These are phyloP conservation scores for Suhomyces wounanorum DNA, from an alignment of 1,139 yeast species.

Conservation along the genomic window DNA sequence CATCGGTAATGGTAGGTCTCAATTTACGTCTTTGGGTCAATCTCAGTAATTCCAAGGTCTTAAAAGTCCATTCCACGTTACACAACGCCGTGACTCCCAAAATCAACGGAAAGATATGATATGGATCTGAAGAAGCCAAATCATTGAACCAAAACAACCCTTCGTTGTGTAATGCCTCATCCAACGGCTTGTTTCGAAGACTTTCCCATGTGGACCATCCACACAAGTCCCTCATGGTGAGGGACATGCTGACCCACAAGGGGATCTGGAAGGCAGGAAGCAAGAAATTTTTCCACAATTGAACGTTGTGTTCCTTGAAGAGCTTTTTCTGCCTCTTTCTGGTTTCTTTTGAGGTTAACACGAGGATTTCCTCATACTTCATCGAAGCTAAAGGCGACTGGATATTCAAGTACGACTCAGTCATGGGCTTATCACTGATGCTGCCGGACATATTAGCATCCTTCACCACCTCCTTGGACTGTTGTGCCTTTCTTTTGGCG, in stretches of 20 bases:
- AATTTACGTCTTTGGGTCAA: slow-evolving; percentile 34
- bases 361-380: slow-evolving; percentile 73
- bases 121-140: slow-evolving; percentile 62
- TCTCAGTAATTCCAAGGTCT: slow-evolving; percentile 55
- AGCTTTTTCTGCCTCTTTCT: slow-evolving; percentile 70
- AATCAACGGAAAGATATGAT: slow-evolving; percentile 64
- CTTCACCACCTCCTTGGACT: slow-evolving; percentile 11
- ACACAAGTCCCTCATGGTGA: slow-evolving; percentile 72
- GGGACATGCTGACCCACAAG: slow-evolving; percentile 78
- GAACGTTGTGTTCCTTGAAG: slow-evolving; percentile 67
- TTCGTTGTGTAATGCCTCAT: slow-evolving; percentile 54
- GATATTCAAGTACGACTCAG: slow-evolving; percentile 18
- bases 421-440: not conserved
- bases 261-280: slow-evolving; percentile 85
- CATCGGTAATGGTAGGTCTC: slow-evolving; percentile 64
- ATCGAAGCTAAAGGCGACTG: slow-evolving; percentile 46
- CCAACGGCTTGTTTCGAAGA: slow-evolving; percentile 51
- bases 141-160: slow-evolving; percentile 63
- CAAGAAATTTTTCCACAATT: slow-evolving; percentile 74
- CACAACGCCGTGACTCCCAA: slow-evolving; percentile 71
- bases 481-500: slow-evolving; percentile 35
- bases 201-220: slow-evolving; percentile 67
- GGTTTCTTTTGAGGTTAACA: slow-evolving; percentile 75
- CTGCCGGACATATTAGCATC: not conserved
- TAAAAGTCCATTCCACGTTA: slow-evolving; percentile 75